A percentile compares a stretch with the other conserved stretches of the same genome.
phyloP scores from a whole-genome alignment of 495 filamentous ascomycete species.

The Polyplosphaeria fusca region DNA sequence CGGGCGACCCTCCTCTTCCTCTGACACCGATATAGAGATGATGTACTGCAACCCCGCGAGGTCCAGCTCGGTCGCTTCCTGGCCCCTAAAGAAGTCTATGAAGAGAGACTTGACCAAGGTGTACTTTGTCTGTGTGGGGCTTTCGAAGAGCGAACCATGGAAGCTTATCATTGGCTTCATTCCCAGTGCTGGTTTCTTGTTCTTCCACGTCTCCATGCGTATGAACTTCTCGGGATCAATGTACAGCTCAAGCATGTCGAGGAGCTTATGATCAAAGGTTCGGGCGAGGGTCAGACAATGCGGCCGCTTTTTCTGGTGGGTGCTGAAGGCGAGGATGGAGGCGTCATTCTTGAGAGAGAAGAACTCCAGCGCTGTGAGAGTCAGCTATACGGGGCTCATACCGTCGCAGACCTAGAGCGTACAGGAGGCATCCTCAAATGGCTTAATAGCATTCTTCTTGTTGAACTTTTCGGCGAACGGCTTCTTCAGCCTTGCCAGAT shows the following conservation, averaged over 20 bases:
- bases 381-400: neutral
- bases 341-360: slow-evolving; percentile 94
- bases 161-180: slow-evolving; percentile 86
- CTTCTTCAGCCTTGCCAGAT: slow-evolving; percentile 76
- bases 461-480: slow-evolving; percentile 79
- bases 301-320: slow-evolving; percentile 87
- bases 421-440: slow-evolving; percentile 78
- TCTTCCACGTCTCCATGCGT: slow-evolving; percentile 73
- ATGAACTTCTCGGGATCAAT: slow-evolving; percentile 67
- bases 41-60: slow-evolving; percentile 92
- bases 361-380: slow-evolving; percentile 68
- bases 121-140: slow-evolving; percentile 66
- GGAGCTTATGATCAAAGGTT: slow-evolving; percentile 75
- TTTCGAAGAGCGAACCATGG: slow-evolving; percentile 79
- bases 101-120: slow-evolving; percentile 83
- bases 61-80: slow-evolving; percentile 72
- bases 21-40: slow-evolving; percentile 73
- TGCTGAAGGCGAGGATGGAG: slow-evolving; percentile 72
- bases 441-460: slow-evolving; percentile 92
- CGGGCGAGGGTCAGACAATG: slow-evolving; percentile 81
- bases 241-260: slow-evolving; percentile 89
- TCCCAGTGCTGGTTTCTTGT: slow-evolving; percentile 74
- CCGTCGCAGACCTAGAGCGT: neutral
- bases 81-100: slow-evolving; percentile 84
- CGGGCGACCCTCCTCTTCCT: slow-evolving; percentile 56